Percentiles rank a stretch among this genome's conserved stretches.
Conservation (phyloP, 1,139 yeast genomes). For the Citeromyces hawaiiensis region DNA sequence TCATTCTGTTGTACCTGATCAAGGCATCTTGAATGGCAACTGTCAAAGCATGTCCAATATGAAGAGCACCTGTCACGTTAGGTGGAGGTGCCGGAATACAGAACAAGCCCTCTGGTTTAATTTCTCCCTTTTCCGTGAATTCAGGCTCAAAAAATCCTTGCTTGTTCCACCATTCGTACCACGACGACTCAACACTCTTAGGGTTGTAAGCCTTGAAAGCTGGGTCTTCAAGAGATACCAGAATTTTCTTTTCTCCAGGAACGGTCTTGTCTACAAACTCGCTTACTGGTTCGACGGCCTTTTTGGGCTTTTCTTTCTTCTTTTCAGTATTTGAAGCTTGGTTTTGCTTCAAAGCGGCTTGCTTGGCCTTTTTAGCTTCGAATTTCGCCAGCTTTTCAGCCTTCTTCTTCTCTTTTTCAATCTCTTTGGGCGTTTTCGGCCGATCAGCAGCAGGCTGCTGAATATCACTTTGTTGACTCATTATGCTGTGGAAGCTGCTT, state of each 20-base stretch:
- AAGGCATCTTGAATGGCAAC: conserved; percentile 90
- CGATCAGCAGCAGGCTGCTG: conserved; percentile 6
- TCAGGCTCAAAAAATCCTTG: conserved; percentile 85
- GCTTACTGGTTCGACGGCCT: conserved; percentile 58
- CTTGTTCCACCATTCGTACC: conserved; percentile 97
- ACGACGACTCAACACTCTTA: conserved; percentile 83
- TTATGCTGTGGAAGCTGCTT: conserved; percentile 7
- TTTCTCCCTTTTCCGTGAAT: conserved; percentile 57
- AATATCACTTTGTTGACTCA: conserved; percentile 12
- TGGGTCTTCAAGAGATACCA: conserved; percentile 80
- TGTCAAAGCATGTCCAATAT: conserved; percentile 96
- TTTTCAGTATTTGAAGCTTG: conserved; percentile 25
- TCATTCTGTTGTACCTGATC: conserved; percentile 92
- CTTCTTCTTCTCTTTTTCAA: conserved; percentile 90
- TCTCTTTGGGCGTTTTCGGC: conserved; percentile 54
- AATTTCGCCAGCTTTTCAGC: conserved; percentile 95
- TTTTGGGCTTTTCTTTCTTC: conserved; percentile 58
- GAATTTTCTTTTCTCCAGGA: conserved; percentile 82
- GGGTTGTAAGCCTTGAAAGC: conserved; percentile 93
- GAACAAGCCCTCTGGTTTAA: conserved; percentile 74
- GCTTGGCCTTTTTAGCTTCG: conserved; percentile 83
- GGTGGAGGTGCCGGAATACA: conserved; percentile 98
- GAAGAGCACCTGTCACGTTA: conserved; percentile 96
- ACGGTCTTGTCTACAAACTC: conserved; percentile 73
- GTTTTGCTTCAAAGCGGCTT: conserved; percentile 30